Evolutionary conservation across 208 protist species (phyloP).

Genomic region (Acanthamoeba culbertsoni): DNA sequence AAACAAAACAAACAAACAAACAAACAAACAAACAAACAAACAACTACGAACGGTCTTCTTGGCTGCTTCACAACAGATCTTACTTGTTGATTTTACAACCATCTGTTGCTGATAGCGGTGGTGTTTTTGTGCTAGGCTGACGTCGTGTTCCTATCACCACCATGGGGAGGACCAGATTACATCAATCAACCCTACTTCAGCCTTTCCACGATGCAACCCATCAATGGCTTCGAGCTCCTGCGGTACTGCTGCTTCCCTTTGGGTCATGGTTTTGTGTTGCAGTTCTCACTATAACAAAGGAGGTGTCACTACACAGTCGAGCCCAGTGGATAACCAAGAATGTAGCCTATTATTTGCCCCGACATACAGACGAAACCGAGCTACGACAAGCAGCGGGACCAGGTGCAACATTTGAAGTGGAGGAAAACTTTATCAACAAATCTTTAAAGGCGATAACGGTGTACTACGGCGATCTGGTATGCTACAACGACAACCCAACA

Average conservation of each 20-base stretch:
- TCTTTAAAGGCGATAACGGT: constrained; percentile 74
- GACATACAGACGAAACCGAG: constrained; percentile 70
- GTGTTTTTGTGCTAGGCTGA: too few relatives aligned
- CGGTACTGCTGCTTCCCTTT: too few relatives aligned
- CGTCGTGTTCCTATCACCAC: constrained; percentile 84
- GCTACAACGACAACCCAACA: not conserved
- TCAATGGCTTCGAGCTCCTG: constrained; percentile 76
- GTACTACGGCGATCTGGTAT: constrained; percentile 74
- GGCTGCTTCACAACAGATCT: too few relatives aligned
- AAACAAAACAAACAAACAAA: too few relatives aligned
- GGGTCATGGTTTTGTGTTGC: too few relatives aligned
- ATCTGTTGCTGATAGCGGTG: too few relatives aligned
- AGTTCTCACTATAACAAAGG: too few relatives aligned
- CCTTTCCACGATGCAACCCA: constrained; percentile 1
- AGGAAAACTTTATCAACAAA: constrained; percentile 76
- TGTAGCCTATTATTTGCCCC: constrained; percentile 82
- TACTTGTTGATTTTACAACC: too few relatives aligned
- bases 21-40: too few relatives aligned
- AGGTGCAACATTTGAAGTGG: constrained; percentile 62
- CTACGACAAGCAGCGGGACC: constrained; percentile 60
- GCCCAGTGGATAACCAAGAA: constrained; percentile 73
- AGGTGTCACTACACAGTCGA: not conserved
- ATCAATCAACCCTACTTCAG: constrained; percentile 47
- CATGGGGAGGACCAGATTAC: constrained; percentile 87
- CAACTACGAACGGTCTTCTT: too few relatives aligned